Evolutionary conservation across 106 monocot genomes (phyloP).

Genomic region (Phalaenopsis equestris): DNA sequence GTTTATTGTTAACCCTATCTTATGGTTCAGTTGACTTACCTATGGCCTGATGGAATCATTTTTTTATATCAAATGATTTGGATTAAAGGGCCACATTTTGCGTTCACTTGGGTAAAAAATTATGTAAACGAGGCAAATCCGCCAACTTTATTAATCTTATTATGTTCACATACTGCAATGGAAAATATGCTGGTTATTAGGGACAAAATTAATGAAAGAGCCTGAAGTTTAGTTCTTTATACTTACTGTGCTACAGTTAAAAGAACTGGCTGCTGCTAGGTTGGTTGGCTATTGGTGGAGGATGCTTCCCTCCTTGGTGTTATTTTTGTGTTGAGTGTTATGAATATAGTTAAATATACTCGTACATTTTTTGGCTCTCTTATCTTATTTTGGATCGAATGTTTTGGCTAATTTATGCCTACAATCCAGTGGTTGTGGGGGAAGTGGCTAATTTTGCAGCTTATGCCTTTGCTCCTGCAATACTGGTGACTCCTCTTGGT

Average conservation of each 20-base stretch:
- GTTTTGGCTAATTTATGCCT: background rate
- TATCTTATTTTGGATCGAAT: background rate
- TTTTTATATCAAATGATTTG: background rate
- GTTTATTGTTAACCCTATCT: background rate
- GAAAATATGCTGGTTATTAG: background rate
- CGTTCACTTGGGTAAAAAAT: background rate
- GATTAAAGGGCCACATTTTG: background rate
- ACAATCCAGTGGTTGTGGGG: slow-evolving; percentile 42
- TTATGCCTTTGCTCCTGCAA: slow-evolving; percentile 67
- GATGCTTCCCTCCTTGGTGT: background rate
- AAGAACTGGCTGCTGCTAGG: background rate
- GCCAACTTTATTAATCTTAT: background rate
- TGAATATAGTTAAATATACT: background rate
- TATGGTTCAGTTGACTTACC: background rate
- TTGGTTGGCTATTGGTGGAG: background rate
- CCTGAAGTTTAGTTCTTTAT: background rate
- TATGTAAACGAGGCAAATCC: background rate
- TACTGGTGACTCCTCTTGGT: slow-evolving; percentile 56
- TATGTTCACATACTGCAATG: background rate
- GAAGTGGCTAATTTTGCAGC: slow-evolving; percentile 61
- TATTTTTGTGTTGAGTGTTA: background rate
- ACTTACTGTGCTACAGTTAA: background rate
- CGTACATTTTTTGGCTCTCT: background rate
- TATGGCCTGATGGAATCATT: background rate
- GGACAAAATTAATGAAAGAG: background rate